phyloP scores from a whole-genome alignment of 1,284 basidiomycete species.

The Irpex sp. region DNA sequence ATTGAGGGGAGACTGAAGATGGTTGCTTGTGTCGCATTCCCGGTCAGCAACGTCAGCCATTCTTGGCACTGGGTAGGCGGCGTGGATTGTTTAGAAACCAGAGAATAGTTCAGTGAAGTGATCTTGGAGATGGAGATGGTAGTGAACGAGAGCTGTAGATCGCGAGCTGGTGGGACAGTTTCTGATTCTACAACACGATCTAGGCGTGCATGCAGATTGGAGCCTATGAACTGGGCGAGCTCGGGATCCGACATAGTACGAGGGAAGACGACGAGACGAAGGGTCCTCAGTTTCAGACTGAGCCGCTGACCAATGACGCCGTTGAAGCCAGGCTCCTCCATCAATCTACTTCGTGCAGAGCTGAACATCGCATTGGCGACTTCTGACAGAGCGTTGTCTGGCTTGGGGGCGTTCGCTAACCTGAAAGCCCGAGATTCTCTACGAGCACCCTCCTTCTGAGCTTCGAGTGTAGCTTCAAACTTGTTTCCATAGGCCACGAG shows the following conservation, averaged over 20 bases:
- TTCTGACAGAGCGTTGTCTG: constrained; percentile 74
- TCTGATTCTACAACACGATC: constrained; percentile 56
- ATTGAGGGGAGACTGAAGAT: constrained; percentile 78
- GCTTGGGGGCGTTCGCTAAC: constrained; percentile 58
- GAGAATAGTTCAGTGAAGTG: constrained; percentile 49
- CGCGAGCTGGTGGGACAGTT: constrained; percentile 47
- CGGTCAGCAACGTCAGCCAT: constrained; percentile 56
- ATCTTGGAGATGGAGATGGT: constrained; percentile 73
- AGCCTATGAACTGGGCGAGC: constrained; percentile 66
- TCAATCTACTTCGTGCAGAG: constrained; percentile 64
- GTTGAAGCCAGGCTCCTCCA: constrained; percentile 57
- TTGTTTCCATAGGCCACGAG: constrained; percentile 69
- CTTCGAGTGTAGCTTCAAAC: constrained; percentile 67
- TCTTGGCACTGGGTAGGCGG: constrained; percentile 33
- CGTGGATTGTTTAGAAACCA: constrained; percentile 33
- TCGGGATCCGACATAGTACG: constrained; percentile 71
- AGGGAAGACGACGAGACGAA: constrained; percentile 72
- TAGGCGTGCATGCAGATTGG: constrained; percentile 62
- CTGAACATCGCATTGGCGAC: constrained; percentile 82
- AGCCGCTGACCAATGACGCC: constrained; percentile 70
- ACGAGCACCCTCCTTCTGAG: constrained; percentile 70
- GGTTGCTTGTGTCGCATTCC: constrained; percentile 58
- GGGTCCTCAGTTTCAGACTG: constrained; percentile 57
- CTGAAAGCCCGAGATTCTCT: constrained; percentile 73
- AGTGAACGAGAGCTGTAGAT: constrained; percentile 66